Conservation (phyloP, 805 yeast species). For the Phaffomyces thermotolerans region DNA sequence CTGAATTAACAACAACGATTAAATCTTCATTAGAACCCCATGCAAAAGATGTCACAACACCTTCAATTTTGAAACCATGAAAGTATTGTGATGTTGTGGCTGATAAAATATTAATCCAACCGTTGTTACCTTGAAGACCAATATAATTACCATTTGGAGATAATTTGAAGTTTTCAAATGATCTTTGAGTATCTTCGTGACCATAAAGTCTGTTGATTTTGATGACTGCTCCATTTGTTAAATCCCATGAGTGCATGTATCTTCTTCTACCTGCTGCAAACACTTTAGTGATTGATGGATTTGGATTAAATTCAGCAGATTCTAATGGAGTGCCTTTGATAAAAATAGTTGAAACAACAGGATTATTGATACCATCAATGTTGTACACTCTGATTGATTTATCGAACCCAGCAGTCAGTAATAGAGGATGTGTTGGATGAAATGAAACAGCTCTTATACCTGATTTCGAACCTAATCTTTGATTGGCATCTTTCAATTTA, state of each 20-base stretch:
- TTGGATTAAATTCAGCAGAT: conserved; percentile 59
- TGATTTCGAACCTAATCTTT: conserved; percentile 56
- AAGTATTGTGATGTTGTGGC: conserved; percentile 82
- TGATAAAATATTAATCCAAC: conserved; percentile 82
- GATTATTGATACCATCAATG: conserved; percentile 80
- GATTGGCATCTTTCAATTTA: conserved; percentile 85
- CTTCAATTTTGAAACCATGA: conserved; percentile 83
- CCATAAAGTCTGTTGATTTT: conserved; percentile 89
- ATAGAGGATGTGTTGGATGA: conserved; percentile 77
- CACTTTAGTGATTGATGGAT: conserved; percentile 38
- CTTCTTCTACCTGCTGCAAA: conserved; percentile 89
- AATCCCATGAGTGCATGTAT: conserved; percentile 89
- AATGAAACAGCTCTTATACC: conserved; percentile 83
- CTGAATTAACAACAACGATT: conserved; percentile 56
- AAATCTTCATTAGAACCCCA: conserved; percentile 44
- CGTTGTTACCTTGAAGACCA: conserved; percentile 76
- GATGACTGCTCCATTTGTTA: conserved; percentile 65
- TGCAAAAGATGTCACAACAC: conserved; percentile 73
- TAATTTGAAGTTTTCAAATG: conserved; percentile 79
- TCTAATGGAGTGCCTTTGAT: conserved; percentile 75
- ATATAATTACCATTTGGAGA: conserved; percentile 68
- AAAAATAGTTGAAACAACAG: conserved; percentile 74
- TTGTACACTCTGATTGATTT: conserved; percentile 80
- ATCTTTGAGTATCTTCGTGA: conserved; percentile 74
- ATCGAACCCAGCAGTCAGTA: conserved; percentile 91